Conservation (phyloP, 768 basidiomycete genomes). For the Dentipellis sp. region DNA sequence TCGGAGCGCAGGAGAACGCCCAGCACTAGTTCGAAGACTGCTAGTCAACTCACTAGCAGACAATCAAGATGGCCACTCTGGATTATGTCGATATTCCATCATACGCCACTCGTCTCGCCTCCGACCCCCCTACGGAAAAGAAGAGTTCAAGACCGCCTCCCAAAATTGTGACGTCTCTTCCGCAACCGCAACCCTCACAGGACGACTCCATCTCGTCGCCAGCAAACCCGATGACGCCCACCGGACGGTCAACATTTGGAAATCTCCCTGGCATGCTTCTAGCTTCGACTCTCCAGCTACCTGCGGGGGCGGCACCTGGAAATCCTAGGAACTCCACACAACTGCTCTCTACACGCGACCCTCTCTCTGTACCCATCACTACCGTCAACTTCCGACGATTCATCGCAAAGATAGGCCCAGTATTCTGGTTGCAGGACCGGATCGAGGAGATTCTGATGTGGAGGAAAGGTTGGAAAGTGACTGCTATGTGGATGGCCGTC, state of each 20-base stretch:
- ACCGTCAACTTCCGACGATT: slow-evolving; percentile 79
- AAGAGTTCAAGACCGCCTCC: neutral
- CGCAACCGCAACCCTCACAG: neutral
- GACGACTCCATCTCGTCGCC: slow-evolving; percentile 1
- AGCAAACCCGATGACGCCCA: neutral
- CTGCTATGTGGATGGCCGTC: slow-evolving; percentile 61
- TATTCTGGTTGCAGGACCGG: slow-evolving; percentile 88
- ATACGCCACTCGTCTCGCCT: slow-evolving; percentile 5
- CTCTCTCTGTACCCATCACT: slow-evolving; percentile 69
- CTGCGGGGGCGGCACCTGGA: neutral
- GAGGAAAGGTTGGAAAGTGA: slow-evolving; percentile 68
- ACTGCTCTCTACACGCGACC: slow-evolving; percentile 51
- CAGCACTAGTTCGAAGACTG: too few species aligned
- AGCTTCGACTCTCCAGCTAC: slow-evolving; percentile 11
- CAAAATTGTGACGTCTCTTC: slow-evolving; percentile 4
- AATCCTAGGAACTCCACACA: slow-evolving; percentile 20
- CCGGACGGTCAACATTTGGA: slow-evolving; percentile 7
- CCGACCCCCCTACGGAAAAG: neutral
- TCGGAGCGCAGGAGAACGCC: too few species aligned
- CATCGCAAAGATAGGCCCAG: slow-evolving; percentile 60
- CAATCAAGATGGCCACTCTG: slow-evolving; percentile 1
- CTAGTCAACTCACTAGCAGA: too few species aligned
- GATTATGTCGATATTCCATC: slow-evolving; percentile 13
- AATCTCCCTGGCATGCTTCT: slow-evolving; percentile 11
- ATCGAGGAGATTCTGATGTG: slow-evolving; percentile 80